These are phyloP conservation scores for Russula sp. DNA, from an alignment of 768 basidiomycete species.

Conservation along the genomic window DNA sequence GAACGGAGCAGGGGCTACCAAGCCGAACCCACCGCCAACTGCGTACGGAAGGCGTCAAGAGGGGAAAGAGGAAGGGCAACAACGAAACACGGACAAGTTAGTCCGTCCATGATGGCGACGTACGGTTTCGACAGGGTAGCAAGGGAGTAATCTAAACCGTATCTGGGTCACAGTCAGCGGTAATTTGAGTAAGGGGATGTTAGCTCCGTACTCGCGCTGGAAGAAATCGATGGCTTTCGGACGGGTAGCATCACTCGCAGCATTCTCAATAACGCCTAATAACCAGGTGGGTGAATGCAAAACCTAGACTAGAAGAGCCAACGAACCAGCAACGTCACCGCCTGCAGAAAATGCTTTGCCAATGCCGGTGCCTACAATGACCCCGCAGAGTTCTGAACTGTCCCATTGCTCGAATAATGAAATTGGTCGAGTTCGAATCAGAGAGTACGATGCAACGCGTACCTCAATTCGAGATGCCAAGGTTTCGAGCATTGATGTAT, in stretches of 20 bases:
- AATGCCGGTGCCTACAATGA: conserved; percentile 65
- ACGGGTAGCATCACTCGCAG: conserved; percentile 46
- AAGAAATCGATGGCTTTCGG: conserved; percentile 79
- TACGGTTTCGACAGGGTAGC: conserved; percentile 80
- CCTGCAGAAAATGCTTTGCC: conserved; percentile 89
- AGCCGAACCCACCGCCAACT: conserved; percentile 97
- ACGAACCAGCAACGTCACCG: conserved; percentile 85
- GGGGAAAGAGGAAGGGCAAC: conserved; percentile 12
- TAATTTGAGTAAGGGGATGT: neutral
- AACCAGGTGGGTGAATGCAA: conserved; percentile 4
- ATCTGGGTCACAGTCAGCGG: conserved; percentile 40
- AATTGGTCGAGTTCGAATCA: neutral
- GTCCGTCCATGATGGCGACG: conserved; percentile 83
- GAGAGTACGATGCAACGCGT: conserved; percentile 20
- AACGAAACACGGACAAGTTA: conserved; percentile 63
- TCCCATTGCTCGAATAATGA: conserved; percentile 62
- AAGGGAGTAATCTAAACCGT: conserved; percentile 71
- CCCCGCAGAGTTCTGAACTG: conserved; percentile 58
- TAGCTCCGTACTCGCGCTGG: conserved; percentile 64
- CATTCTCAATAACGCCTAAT: conserved; percentile 52
- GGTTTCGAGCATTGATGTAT: conserved; percentile 66
- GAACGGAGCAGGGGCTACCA: conserved; percentile 78
- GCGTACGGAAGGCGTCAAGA: conserved; percentile 6
- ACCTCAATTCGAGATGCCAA: conserved; percentile 76
- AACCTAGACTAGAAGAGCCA: conserved; percentile 1